Conservation (phyloP, 2,329 filamentous ascomycete species). For the Sporothrix variecibatus region DNA sequence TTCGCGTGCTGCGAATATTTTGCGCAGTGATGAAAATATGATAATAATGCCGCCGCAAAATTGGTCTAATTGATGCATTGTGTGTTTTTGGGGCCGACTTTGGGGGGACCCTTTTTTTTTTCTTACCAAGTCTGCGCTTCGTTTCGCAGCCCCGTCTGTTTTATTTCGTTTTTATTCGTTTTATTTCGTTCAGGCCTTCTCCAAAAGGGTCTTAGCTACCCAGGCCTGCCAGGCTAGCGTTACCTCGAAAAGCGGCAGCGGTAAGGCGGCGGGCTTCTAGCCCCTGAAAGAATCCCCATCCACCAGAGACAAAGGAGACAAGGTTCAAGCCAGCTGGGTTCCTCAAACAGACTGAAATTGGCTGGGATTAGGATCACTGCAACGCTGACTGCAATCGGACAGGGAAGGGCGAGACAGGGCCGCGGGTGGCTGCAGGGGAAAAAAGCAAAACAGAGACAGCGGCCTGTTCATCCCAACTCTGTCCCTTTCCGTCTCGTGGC, state of each 20-base stretch:
- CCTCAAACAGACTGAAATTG: constrained; percentile 17
- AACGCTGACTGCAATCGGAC: constrained; percentile 1
- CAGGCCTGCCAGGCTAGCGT: not conserved
- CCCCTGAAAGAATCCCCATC: constrained; percentile 16
- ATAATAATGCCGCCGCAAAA: not conserved
- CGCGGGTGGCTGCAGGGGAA: not conserved
- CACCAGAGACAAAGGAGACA: not conserved
- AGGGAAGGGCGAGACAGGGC: not conserved
- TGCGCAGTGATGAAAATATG: not conserved
- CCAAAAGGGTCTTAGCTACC: not conserved
- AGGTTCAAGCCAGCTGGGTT: not conserved
- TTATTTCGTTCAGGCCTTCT: not conserved
- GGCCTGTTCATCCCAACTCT: constrained; percentile 9
- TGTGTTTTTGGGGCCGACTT: not conserved
- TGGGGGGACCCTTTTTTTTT: not conserved
- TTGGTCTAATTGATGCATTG: not conserved
- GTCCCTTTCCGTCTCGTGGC: constrained; percentile 4
- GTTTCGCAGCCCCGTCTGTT: not conserved
- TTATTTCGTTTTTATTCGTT: not conserved
- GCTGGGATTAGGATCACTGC: constrained; percentile 14
- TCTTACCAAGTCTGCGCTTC: not conserved
- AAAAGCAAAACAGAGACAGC: not conserved
- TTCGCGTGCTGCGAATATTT: constrained; percentile 7
- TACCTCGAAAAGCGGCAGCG: constrained; percentile 14
- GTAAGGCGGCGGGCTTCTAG: constrained; percentile 19